Percentiles rank a stretch among this genome's conserved stretches.
phyloP scores from a whole-genome alignment of 352 stramenopile species.

The Pythium plurisporium region DNA sequence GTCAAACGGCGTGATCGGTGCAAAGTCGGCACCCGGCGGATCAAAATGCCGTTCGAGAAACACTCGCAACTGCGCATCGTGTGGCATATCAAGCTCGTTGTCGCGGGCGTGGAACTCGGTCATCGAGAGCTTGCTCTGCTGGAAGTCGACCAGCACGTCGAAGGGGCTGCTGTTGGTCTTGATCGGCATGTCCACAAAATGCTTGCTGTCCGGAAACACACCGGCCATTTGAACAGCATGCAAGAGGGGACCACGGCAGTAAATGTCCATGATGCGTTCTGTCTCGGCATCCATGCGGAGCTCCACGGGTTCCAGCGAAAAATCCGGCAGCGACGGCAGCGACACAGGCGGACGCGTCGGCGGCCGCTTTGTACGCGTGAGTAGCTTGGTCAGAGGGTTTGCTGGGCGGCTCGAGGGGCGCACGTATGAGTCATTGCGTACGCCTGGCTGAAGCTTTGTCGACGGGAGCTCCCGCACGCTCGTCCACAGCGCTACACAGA shows the following conservation, averaged over 20 bases:
- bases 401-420: not conserved
- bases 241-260: slow-evolving; percentile 60
- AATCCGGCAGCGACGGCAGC: slow-evolving; percentile 16
- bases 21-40: slow-evolving; percentile 66
- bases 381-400: not conserved
- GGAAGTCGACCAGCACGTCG: slow-evolving; percentile 68
- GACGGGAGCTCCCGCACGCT: slow-evolving; percentile 10
- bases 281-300: slow-evolving; percentile 39
- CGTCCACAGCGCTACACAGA: slow-evolving; percentile 14
- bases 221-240: slow-evolving; percentile 66
- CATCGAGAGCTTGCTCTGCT: slow-evolving; percentile 44
- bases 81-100: slow-evolving; percentile 6
- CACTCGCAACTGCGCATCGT: slow-evolving; percentile 38
- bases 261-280: slow-evolving; percentile 68
- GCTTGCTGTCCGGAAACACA: slow-evolving; percentile 88
- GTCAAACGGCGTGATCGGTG: slow-evolving; percentile 64
- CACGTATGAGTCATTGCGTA: slow-evolving; percentile 9
- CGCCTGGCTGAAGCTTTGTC: slow-evolving; percentile 7
- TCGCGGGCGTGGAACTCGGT: slow-evolving; percentile 36
- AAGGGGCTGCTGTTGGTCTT: slow-evolving; percentile 69
- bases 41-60: slow-evolving; percentile 87
- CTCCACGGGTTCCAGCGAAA: slow-evolving; percentile 15
- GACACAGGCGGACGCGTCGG: not conserved
- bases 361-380: not conserved
- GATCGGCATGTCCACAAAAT: slow-evolving; percentile 93